phyloP scores from a whole-genome alignment of 164 flowering plant species.

The Akebia trifoliata region DNA sequence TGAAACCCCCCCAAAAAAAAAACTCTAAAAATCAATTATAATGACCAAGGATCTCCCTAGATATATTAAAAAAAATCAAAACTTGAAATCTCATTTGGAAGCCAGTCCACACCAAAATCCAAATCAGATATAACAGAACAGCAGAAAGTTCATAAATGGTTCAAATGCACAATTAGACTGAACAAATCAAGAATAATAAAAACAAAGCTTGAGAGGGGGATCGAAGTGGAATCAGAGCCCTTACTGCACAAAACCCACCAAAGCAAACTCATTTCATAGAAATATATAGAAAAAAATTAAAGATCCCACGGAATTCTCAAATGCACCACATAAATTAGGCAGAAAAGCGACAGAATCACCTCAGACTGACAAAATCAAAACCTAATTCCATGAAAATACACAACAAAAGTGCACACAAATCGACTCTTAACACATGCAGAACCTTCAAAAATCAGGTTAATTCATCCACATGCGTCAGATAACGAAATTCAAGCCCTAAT shows the following conservation, averaged over 20 bases:
- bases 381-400: conserved; percentile 1
- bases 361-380: neutral
- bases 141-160: too few species aligned
- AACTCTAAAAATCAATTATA: too few species aligned
- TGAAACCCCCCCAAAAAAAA: too few species aligned
- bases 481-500: neutral
- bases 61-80: too few species aligned
- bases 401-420: neutral
- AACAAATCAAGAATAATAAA: neutral
- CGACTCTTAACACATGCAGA: neutral
- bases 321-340: neutral
- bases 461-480: neutral
- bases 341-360: neutral
- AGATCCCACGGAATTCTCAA: neutral
- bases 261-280: neutral
- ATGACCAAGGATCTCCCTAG: too few species aligned
- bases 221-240: neutral
- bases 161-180: too few species aligned
- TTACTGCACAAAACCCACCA: neutral
- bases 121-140: too few species aligned
- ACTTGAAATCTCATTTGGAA: too few species aligned
- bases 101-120: too few species aligned
- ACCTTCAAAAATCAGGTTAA: neutral
- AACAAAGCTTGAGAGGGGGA: neutral
- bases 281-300: neutral